phyloP scores from a whole-genome alignment of 202 grass and related monocot species.

The Schoenoplectus tabernaemontani region DNA sequence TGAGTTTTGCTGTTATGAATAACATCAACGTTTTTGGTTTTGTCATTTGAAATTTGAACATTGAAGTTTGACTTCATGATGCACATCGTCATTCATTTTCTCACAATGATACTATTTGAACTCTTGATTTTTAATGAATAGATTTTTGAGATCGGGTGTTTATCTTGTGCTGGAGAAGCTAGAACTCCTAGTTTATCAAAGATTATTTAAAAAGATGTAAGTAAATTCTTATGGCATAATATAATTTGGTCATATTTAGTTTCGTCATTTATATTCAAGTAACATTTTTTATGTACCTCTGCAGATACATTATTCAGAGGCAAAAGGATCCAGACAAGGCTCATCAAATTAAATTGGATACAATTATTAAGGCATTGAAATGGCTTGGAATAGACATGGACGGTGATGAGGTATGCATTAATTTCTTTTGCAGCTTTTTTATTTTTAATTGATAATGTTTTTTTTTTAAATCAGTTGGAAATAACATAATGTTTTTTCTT shows the following conservation, averaged over 20 bases:
- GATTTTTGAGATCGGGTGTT: constrained; percentile 94
- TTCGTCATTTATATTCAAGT: background rate
- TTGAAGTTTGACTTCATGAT: background rate
- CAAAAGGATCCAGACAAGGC: constrained; percentile 80
- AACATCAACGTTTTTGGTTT: background rate
- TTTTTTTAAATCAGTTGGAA: constrained; percentile 19
- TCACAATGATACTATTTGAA: background rate
- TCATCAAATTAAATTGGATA: constrained; percentile 85
- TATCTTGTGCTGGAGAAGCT: constrained; percentile 98
- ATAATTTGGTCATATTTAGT: too few species aligned
- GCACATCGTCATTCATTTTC: background rate
- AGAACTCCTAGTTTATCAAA: constrained; percentile 86
- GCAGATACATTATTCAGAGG: constrained; percentile 71
- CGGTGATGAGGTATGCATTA: constrained; percentile 56
- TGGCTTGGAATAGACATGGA: constrained; percentile 94
- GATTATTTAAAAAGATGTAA: constrained; percentile 98
- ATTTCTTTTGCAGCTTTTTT: background rate
- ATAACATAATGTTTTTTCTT: background rate
- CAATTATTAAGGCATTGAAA: constrained; percentile 61
- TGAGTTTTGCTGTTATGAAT: background rate
- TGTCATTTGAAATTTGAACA: background rate
- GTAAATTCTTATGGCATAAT: constrained; percentile 16
- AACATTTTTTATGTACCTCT: background rate
- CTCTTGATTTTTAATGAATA: constrained; percentile 23
- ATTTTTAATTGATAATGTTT: background rate